phyloP scores from a whole-genome alignment of 2,329 filamentous ascomycete species.

The Hymenoscyphus albidus region DNA sequence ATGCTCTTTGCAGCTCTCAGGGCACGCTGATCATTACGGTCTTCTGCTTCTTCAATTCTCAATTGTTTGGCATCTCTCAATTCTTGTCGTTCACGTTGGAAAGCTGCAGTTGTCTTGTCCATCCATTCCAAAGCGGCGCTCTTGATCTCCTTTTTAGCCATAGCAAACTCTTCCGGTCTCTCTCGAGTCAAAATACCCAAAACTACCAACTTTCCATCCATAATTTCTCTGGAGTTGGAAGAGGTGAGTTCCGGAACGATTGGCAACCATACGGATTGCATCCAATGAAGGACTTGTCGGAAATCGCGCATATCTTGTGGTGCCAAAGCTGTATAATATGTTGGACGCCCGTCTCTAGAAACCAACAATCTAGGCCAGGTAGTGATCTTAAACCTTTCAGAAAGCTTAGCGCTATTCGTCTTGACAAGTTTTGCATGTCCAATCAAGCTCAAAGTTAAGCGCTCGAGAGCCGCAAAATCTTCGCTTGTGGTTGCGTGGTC shows the following conservation, averaged over 20 bases:
- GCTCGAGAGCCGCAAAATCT: conserved; percentile 84
- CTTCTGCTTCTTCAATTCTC: conserved; percentile 92
- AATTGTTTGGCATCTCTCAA: conserved; percentile 91
- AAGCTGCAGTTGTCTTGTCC: conserved; percentile 88
- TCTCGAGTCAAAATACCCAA: conserved; percentile 81
- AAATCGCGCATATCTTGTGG: conserved; percentile 92
- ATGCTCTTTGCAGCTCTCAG: conserved; percentile 85
- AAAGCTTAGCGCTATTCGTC: conserved; percentile 73
- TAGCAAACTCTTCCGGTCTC: conserved; percentile 72
- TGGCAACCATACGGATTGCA: conserved; percentile 93
- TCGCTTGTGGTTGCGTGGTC: conserved; percentile 91
- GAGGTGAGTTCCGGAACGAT: conserved; percentile 92
- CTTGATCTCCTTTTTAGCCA: conserved; percentile 85
- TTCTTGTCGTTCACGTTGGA: conserved; percentile 90
- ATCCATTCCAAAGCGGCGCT: conserved; percentile 96
- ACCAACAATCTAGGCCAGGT: conserved; percentile 95
- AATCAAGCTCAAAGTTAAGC: conserved; percentile 81
- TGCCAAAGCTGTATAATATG: conserved; percentile 82
- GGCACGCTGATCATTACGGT: conserved; percentile 84
- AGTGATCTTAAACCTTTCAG: conserved; percentile 85
- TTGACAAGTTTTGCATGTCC: conserved; percentile 91
- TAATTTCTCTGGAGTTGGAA: conserved; percentile 87
- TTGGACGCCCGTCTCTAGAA: conserved; percentile 81
- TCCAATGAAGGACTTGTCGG: conserved; percentile 78
- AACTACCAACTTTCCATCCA: conserved; percentile 93